Evolutionary conservation across 2,329 filamentous ascomycete genomes (phyloP).

Genomic region (Diplodia corticola): DNA sequence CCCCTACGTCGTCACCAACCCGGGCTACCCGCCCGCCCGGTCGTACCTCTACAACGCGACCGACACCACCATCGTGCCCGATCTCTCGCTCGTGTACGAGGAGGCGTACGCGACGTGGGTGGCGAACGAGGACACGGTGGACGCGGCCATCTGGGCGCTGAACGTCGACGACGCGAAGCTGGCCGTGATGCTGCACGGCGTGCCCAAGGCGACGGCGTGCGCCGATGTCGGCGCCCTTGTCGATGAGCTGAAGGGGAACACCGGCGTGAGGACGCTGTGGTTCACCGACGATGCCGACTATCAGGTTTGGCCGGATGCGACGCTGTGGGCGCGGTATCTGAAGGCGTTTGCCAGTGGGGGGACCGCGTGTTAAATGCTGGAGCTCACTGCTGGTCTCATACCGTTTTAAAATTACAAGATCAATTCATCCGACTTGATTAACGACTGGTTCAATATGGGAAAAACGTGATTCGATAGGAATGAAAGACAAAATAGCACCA

Average conservation of each 20-base stretch:
- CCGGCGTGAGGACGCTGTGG: not conserved
- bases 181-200: conserved; percentile 7
- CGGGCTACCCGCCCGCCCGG: not conserved
- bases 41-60: not conserved
- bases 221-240: not conserved
- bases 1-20: conserved; percentile 11
- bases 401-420: too few relatives aligned
- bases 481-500: too few relatives aligned
- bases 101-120: not conserved
- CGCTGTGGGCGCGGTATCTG: not conserved
- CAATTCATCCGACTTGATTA: too few relatives aligned
- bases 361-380: not conserved
- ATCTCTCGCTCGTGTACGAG: conserved; percentile 9
- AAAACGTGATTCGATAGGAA: too few relatives aligned
- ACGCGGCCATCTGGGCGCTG: not conserved
- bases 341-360: conserved; percentile 4
- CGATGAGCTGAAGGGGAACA: not conserved
- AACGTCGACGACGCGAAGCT: not conserved
- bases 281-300: not conserved
- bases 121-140: not conserved
- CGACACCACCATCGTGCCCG: not conserved
- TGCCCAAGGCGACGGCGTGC: not conserved
- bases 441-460: too few relatives aligned
- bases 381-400: too few relatives aligned
- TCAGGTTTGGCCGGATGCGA: not conserved